Conservation (phyloP, 805 yeast species). For the Ogataea pilisensis region DNA sequence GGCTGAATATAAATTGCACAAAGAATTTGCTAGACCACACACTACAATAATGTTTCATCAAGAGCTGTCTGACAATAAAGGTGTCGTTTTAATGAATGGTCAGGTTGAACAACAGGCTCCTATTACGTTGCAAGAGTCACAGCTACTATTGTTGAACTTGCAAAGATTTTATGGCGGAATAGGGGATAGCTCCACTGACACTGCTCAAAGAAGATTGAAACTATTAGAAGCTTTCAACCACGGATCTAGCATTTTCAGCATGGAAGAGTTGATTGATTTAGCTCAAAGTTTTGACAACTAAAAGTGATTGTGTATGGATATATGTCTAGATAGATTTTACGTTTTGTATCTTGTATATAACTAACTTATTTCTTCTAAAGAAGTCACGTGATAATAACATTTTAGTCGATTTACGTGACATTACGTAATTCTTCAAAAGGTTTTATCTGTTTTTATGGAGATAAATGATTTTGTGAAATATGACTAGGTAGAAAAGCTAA, state of each 20-base stretch:
- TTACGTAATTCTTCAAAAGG: too few species aligned
- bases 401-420: too few species aligned
- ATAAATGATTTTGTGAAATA: too few species aligned
- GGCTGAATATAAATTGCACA: conserved; percentile 86
- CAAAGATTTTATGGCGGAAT: conserved; percentile 82
- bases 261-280: conserved; percentile 65
- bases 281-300: conserved; percentile 64
- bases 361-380: too few species aligned
- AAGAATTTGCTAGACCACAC: conserved; percentile 92
- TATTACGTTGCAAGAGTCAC: conserved; percentile 71
- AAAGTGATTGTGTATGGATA: too few species aligned
- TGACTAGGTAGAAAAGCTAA: too few species aligned
- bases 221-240: conserved; percentile 64
- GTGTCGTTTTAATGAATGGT: conserved; percentile 80
- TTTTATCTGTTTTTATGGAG: too few species aligned
- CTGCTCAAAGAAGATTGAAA: conserved; percentile 44
- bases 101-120: conserved; percentile 67
- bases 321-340: too few species aligned
- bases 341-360: too few species aligned
- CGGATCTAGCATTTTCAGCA: conserved; percentile 63
- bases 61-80: conserved; percentile 59
- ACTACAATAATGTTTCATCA: conserved; percentile 86
- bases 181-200: conserved; percentile 39
- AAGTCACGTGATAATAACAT: too few species aligned
- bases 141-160: conserved; percentile 65